Conservation (phyloP, 1,139 yeast genomes). For the Saccharomyces hybrid region DNA sequence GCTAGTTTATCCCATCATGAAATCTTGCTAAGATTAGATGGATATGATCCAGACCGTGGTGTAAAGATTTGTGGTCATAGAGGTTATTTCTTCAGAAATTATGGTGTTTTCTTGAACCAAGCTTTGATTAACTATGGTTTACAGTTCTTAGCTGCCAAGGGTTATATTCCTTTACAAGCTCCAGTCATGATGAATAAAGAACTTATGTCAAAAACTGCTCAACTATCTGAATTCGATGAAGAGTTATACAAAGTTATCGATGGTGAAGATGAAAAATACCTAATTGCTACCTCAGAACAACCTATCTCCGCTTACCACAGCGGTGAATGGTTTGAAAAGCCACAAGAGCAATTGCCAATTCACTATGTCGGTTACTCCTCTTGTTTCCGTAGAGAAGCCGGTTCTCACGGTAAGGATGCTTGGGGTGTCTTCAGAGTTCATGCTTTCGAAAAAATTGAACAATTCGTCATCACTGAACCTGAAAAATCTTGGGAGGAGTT, state of each 20-base stretch:
- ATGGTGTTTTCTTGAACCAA: slow-evolving; percentile 95
- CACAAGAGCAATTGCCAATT: slow-evolving; percentile 92
- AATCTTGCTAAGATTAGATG: slow-evolving; percentile 86
- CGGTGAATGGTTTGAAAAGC: slow-evolving; percentile 97
- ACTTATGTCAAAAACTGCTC: slow-evolving; percentile 99
- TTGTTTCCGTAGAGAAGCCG: slow-evolving; percentile 99
- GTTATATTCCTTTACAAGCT: slow-evolving; percentile 88
- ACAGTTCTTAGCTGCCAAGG: slow-evolving; percentile 69
- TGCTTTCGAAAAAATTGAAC: slow-evolving; percentile 97
- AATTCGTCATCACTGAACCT: slow-evolving; percentile 91
- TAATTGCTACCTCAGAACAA: slow-evolving; percentile 98
- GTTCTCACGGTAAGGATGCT: slow-evolving; percentile 98
- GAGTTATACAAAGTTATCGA: slow-evolving; percentile 94
- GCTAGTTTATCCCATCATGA: slow-evolving; percentile 93
- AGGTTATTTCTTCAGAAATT: slow-evolving; percentile 91
- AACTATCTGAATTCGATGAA: slow-evolving; percentile 94
- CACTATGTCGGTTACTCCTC: slow-evolving; percentile 97
- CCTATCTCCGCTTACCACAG: slow-evolving; percentile 98
- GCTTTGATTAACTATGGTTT: slow-evolving; percentile 96
- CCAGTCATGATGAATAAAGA: slow-evolving; percentile 99
- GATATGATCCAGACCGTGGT: slow-evolving; percentile 99
- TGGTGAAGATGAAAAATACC: slow-evolving; percentile 94
- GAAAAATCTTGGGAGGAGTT: slow-evolving; percentile 97
- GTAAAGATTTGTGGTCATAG: slow-evolving; percentile 97
- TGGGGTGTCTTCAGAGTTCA: slow-evolving; percentile 99